Conservation (phyloP, 176 grass and related monocot genomes). For the Cymbopogon citratus region DNA sequence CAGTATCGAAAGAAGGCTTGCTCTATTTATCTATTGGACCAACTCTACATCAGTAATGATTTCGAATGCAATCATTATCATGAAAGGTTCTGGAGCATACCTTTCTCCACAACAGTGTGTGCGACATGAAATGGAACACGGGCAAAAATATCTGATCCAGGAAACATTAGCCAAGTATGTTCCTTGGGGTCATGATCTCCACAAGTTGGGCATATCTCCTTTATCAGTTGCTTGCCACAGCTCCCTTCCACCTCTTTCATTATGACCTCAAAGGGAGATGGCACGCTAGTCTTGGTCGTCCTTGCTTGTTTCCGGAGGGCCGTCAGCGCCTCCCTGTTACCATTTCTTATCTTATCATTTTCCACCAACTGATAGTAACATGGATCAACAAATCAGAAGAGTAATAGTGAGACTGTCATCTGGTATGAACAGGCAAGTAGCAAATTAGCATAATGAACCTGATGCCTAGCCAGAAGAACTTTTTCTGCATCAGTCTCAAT, state of each 20-base stretch:
- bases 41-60: background rate
- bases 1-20: background rate
- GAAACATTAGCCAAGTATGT: constrained; percentile 74
- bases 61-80: background rate
- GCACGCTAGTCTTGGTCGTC: constrained; percentile 67
- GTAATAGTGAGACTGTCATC: background rate
- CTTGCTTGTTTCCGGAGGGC: constrained; percentile 59
- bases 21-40: background rate
- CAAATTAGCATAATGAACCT: constrained; percentile 33
- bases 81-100: constrained; percentile 15
- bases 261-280: constrained; percentile 67
- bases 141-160: constrained; percentile 75
- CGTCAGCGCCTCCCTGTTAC: constrained; percentile 64
- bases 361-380: constrained; percentile 53
- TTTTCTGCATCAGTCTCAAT: constrained; percentile 73
- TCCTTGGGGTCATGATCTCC: constrained; percentile 53
- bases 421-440: background rate
- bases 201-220: constrained; percentile 77
- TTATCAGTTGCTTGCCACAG: constrained; percentile 51
- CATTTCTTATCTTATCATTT: constrained; percentile 67
- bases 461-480: constrained; percentile 75
- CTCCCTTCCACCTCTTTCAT: constrained; percentile 74
- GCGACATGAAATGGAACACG: constrained; percentile 77
- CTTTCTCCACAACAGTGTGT: constrained; percentile 68
- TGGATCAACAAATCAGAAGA: background rate